These are phyloP conservation scores for Russula emetica DNA, from an alignment of 768 basidiomycete species.

Conservation along the genomic window DNA sequence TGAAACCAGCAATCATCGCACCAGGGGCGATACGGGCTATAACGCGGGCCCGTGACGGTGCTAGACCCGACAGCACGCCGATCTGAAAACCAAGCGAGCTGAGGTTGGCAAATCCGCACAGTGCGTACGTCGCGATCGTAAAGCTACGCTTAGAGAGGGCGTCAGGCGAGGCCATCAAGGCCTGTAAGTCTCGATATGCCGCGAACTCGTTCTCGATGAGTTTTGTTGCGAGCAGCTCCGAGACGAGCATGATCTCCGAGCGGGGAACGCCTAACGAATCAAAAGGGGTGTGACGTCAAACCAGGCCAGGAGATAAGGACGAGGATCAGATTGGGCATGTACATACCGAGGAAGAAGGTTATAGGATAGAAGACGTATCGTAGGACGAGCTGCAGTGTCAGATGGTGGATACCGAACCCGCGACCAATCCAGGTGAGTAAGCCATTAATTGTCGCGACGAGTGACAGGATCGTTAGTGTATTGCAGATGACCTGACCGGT, in stretches of 20 bases:
- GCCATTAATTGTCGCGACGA: slow-evolving; percentile 78
- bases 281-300: not conserved
- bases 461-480: slow-evolving; percentile 78
- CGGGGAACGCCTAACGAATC: slow-evolving; percentile 59
- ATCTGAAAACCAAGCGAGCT: slow-evolving; percentile 84
- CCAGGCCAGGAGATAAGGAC: not conserved
- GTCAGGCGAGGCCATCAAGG: slow-evolving; percentile 41
- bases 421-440: slow-evolving; percentile 85
- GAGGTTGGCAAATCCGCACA: slow-evolving; percentile 89
- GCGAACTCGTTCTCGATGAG: slow-evolving; percentile 85
- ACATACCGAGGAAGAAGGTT: slow-evolving; percentile 63
- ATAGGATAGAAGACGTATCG: slow-evolving; percentile 88
- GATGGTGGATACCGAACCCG: slow-evolving; percentile 75
- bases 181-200: slow-evolving; percentile 59
- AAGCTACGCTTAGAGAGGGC: slow-evolving; percentile 69
- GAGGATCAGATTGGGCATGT: not conserved
- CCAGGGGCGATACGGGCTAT: slow-evolving; percentile 68
- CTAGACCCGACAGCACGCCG: slow-evolving; percentile 66
- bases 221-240: slow-evolving; percentile 80
- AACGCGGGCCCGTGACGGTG: slow-evolving; percentile 60
- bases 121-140: slow-evolving; percentile 80
- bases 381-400: slow-evolving; percentile 80
- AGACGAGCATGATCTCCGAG: slow-evolving; percentile 73
- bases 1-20: slow-evolving; percentile 67
- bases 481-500: slow-evolving; percentile 90